A percentile compares a stretch with the other conserved stretches of the same genome.
Conservation (phyloP, 176 grass and related monocot species). For the Aegilops umbellulata region DNA sequence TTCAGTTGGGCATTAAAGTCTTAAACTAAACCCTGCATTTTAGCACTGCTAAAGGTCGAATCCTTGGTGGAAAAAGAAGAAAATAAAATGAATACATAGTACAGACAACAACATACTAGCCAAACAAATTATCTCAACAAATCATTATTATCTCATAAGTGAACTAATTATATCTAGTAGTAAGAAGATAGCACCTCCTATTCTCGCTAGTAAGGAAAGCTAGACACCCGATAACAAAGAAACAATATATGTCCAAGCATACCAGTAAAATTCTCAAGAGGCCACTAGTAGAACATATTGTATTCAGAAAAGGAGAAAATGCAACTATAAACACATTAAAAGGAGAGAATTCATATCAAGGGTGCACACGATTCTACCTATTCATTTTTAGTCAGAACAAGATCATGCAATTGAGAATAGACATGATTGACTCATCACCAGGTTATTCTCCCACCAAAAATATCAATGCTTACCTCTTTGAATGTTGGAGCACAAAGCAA, state of each 20-base stretch:
- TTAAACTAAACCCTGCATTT: constrained; percentile 88
- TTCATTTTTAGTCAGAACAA: not conserved
- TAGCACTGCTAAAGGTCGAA: constrained; percentile 83
- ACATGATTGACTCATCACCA: not conserved
- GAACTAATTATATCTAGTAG: constrained; percentile 5
- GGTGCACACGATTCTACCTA: not conserved
- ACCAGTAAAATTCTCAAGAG: constrained; percentile 85
- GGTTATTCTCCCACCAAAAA: not conserved
- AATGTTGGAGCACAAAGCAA: not conserved
- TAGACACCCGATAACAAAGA: constrained; percentile 79
- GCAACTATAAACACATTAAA: not conserved
- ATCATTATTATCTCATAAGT: not conserved
- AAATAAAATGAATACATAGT: constrained; percentile 21
- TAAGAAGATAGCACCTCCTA: not conserved
- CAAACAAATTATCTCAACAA: not conserved
- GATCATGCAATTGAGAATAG: not conserved
- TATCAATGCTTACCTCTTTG: not conserved
- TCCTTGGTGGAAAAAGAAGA: constrained; percentile 53
- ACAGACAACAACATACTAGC: not conserved
- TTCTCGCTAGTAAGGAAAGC: not conserved
- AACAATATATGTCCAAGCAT: constrained; percentile 94
- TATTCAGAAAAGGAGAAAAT: not conserved
- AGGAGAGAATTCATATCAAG: not conserved
- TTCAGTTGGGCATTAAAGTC: constrained; percentile 61
- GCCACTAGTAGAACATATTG: constrained; percentile 62